Evolutionary conservation across 2,329 filamentous ascomycete species (phyloP), one percentile per base, ranked within the genome.

Genomic region (Trichoderma asperellum): DNA sequence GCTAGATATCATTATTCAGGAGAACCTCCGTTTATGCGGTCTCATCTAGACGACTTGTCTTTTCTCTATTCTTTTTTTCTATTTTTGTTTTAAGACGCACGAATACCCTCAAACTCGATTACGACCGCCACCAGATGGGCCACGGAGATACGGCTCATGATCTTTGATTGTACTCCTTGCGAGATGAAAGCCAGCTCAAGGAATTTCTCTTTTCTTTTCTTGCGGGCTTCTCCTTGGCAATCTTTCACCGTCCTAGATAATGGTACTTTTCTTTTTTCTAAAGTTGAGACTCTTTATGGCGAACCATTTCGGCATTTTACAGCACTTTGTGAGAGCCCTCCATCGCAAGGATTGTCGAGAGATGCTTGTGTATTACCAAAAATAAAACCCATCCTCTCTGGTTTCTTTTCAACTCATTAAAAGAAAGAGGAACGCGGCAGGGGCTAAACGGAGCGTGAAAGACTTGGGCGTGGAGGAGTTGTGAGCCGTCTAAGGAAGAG

Each of bases 1-100:
- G 29, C 2, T 74, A 97, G 96, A 99, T 84, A 99, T 99, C 81
- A 99, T 99, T 84, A 99, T 99, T 81, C 96, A 99, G 86, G 96
- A 98, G 84, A 99, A 99, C 84, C 89, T 99, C 73, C 92, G 96
- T 81, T 88, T 97, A 81, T 97, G 94, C 83, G 95, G 95, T 87
- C 86, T 98, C 81, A 97, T 98, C 88, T 97, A 91, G 91, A 79
- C 76, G 75, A 76, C 73, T 76, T 68, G 43, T 61, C 5, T 74
- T 78, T 76, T 77, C 73, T 77, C 76, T 76, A 75, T 70, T 71
- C n/a, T 59, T 68, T 69, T 69, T 71, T 68, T 68, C 57, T 71
- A 60, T 64, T 68, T 71, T 73, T 73, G 47, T 64, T 69, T 70
- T 65, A 70, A 78, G 76, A 76, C 75, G 78, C 74, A 81, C 75